A percentile compares a stretch with the other conserved stretches of the same genome.
phyloP scores from a whole-genome alignment of 305 asterid species.

The Nicotiana rustica region DNA sequence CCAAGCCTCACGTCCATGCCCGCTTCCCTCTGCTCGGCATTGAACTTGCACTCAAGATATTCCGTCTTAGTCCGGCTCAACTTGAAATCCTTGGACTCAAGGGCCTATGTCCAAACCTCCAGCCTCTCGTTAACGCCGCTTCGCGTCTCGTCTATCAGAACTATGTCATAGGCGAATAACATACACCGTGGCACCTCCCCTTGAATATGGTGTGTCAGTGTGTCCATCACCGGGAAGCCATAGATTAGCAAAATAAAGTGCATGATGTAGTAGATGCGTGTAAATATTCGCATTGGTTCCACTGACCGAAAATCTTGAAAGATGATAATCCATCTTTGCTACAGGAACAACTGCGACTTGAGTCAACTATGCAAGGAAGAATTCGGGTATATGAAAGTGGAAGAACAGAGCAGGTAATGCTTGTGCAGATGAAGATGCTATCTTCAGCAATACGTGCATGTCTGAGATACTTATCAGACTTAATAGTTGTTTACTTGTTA shows the following conservation, averaged over 20 bases:
- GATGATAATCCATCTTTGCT: conserved; percentile 42
- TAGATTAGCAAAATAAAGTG: background rate
- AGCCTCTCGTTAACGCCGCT: too few species aligned
- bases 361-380: conserved; percentile 92
- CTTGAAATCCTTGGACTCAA: too few species aligned
- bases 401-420: conserved; percentile 88
- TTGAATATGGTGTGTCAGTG: too few species aligned
- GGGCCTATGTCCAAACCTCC: too few species aligned
- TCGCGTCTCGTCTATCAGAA: too few species aligned
- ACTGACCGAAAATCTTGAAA: conserved; percentile 4
- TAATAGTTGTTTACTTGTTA: conserved; percentile 25
- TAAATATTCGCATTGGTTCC: conserved; percentile 13
- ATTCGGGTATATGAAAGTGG: conserved; percentile 97
- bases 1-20: too few species aligned
- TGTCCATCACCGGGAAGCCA: background rate
- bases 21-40: too few species aligned
- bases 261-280: conserved; percentile 4
- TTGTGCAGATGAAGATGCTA: conserved; percentile 36
- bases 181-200: too few species aligned
- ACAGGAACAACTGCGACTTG: conserved; percentile 93
- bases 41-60: too few species aligned
- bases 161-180: too few species aligned
- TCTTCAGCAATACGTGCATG: conserved; percentile 19
- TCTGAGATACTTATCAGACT: conserved; percentile 22
- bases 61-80: too few species aligned